Evolutionary conservation across 306 rosid genomes (phyloP).

Genomic region (Ceratonia siliqua): DNA sequence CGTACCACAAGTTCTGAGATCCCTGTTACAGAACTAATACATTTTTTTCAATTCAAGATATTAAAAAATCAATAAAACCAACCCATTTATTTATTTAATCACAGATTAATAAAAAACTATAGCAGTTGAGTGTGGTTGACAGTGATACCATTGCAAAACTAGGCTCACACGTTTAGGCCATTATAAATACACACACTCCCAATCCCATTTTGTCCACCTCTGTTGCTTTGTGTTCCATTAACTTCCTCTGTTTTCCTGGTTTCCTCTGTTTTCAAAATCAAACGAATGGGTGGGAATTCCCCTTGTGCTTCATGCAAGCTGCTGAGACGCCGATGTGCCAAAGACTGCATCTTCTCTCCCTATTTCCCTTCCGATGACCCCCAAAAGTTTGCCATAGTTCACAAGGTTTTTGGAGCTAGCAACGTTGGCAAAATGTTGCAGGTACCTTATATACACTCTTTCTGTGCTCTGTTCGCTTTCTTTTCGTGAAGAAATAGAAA

Average conservation of each 20-base stretch:
- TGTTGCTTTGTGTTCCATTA: slow-evolving; percentile 8
- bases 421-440: slow-evolving; percentile 94
- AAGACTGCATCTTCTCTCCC: slow-evolving; percentile 86
- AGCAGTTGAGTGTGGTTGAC: slow-evolving; percentile 18
- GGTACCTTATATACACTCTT: slow-evolving; percentile 41
- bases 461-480: neutral
- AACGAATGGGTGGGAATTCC: slow-evolving; percentile 60
- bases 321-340: slow-evolving; percentile 78
- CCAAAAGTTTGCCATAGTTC: slow-evolving; percentile 85
- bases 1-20: neutral
- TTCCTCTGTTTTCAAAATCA: slow-evolving; percentile 10
- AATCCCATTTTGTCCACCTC: slow-evolving; percentile 20
- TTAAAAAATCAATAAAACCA: neutral
- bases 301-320: slow-evolving; percentile 98
- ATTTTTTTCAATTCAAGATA: neutral
- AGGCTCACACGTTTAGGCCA: neutral
- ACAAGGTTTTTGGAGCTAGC: slow-evolving; percentile 97
- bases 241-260: neutral
- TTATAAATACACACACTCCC: slow-evolving; percentile 41
- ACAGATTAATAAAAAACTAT: neutral
- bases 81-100: neutral
- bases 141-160: neutral
- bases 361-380: slow-evolving; percentile 89
- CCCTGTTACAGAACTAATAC: neutral
- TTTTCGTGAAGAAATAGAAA: neutral